Conservation (phyloP, 2,329 filamentous ascomycete genomes). For the Trichoderma sp. region DNA sequence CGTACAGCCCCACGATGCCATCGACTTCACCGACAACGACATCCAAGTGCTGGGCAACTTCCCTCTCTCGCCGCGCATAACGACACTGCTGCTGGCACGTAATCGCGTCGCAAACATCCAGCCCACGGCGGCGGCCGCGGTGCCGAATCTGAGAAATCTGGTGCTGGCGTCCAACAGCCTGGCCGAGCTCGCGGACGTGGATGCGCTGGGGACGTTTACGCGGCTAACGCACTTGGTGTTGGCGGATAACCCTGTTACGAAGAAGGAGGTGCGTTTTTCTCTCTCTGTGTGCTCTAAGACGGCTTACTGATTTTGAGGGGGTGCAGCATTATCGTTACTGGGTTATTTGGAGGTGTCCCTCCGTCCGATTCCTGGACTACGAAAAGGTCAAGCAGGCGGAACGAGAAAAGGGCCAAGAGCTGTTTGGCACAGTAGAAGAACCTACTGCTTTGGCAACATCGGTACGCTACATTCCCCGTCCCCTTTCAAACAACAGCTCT, state of each 20-base stretch:
- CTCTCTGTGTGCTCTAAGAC: neutral
- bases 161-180: constrained; percentile 84
- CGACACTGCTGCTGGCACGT: constrained; percentile 83
- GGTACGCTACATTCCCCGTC: constrained; percentile 46
- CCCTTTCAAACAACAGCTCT: neutral
- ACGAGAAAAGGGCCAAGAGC: constrained; percentile 71
- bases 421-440: constrained; percentile 80
- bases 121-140: constrained; percentile 69
- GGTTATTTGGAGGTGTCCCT: constrained; percentile 84
- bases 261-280: constrained; percentile 74
- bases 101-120: constrained; percentile 88
- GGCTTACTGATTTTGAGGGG: neutral
- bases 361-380: constrained; percentile 89
- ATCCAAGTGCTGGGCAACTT: constrained; percentile 90
- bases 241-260: constrained; percentile 85
- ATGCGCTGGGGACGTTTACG: constrained; percentile 71
- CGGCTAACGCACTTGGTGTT: constrained; percentile 79
- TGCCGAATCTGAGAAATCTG: constrained; percentile 81
- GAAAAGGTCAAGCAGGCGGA: constrained; percentile 88
- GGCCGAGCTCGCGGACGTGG: constrained; percentile 82
- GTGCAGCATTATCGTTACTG: constrained; percentile 90
- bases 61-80: constrained; percentile 84
- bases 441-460: constrained; percentile 80
- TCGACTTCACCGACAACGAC: constrained; percentile 99
- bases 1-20: constrained; percentile 85